Evolutionary conservation across 129 eudicot species (phyloP).

Genomic region (Artemisia argyi): DNA sequence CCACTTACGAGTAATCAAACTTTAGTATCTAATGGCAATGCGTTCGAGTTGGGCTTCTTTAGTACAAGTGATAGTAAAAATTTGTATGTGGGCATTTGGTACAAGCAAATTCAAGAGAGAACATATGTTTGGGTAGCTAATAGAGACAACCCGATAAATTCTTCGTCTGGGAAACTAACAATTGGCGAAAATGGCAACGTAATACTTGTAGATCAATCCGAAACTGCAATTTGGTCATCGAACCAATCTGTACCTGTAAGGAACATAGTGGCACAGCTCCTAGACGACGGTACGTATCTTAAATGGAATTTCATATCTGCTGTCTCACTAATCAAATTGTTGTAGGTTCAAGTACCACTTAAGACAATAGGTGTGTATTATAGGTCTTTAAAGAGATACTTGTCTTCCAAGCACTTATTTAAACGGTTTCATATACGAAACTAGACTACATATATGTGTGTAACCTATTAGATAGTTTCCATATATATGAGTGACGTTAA

Average conservation of each 20-base stretch:
- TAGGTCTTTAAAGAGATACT: no score
- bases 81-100: slow-evolving; percentile 71
- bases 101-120: slow-evolving; percentile 33
- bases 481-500: no score
- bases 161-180: slow-evolving; percentile 31
- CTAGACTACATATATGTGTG: no score
- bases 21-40: no score
- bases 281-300: slow-evolving; percentile 46
- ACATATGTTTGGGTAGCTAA: slow-evolving; percentile 74
- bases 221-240: slow-evolving; percentile 44
- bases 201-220: slow-evolving; percentile 20
- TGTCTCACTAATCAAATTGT: no score
- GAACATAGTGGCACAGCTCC: slow-evolving; percentile 51
- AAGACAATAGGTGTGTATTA: no score
- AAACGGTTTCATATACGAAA: no score
- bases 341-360: no score
- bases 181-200: slow-evolving; percentile 44
- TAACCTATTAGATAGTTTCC: no score
- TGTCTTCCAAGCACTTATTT: no score
- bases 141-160: slow-evolving; percentile 51
- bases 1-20: no score
- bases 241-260: slow-evolving; percentile 20
- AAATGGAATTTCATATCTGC: no score
- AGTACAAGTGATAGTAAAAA: slow-evolving; percentile 21
- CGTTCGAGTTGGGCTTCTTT: slow-evolving; percentile 56